A percentile compares a stretch with the other conserved stretches of the same genome.
These are phyloP conservation scores for Aeschynomene evenia DNA, from an alignment of 306 rosid genomes.

Conservation along the genomic window DNA sequence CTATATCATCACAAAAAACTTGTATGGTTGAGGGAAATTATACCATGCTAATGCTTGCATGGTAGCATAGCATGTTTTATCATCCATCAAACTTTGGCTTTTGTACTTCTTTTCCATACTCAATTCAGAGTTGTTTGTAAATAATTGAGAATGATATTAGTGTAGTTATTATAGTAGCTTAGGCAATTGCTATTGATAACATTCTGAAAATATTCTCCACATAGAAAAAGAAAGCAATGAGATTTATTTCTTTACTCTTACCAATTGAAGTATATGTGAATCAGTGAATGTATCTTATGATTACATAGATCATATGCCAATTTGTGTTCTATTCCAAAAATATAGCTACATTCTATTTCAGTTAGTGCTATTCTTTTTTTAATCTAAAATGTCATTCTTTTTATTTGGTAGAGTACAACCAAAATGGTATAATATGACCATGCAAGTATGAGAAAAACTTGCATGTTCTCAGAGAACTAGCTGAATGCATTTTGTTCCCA, in stretches of 20 bases:
- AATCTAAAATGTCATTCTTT: too few species aligned
- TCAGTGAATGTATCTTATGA: too few species aligned
- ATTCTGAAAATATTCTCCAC: slow-evolving; percentile 7
- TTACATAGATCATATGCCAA: too few species aligned
- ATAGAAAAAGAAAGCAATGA: neutral
- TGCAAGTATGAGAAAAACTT: too few species aligned
- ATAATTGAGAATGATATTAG: slow-evolving; percentile 17
- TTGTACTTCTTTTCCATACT: slow-evolving; percentile 3
- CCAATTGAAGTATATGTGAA: too few species aligned
- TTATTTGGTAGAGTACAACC: too few species aligned
- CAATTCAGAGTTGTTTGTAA: slow-evolving; percentile 22
- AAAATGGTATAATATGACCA: too few species aligned
- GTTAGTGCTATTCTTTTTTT: too few species aligned
- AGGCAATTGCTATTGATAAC: neutral
- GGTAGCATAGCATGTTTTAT: neutral
- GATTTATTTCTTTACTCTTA: neutral
- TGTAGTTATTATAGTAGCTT: slow-evolving; percentile 1
- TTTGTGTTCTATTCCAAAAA: too few species aligned
- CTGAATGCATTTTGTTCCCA: too few species aligned
- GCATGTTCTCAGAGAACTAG: too few species aligned
- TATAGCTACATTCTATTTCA: too few species aligned
- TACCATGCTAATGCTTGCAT: slow-evolving; percentile 13
- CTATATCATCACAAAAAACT: neutral
- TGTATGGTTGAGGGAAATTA: slow-evolving; percentile 14
- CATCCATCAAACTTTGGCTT: neutral